phyloP scores from a whole-genome alignment of 768 basidiomycete genomes.

The Mycena belliarum region DNA sequence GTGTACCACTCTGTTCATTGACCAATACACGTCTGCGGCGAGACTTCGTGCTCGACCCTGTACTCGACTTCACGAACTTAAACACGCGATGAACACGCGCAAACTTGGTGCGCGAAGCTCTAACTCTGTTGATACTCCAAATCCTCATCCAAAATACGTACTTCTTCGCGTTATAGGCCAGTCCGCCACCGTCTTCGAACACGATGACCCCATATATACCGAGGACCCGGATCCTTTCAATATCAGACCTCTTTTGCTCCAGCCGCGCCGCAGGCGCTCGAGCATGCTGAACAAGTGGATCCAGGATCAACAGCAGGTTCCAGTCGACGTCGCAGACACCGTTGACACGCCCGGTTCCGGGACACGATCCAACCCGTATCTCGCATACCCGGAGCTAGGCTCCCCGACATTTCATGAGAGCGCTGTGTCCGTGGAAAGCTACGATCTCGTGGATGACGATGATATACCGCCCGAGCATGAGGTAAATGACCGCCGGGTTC shows the following conservation, averaged over 20 bases:
- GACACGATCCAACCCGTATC: slow-evolving; percentile 37
- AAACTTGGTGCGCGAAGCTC: slow-evolving; percentile 23
- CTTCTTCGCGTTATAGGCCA: slow-evolving; percentile 22
- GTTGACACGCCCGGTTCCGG: slow-evolving; percentile 22
- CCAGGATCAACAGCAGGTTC: slow-evolving; percentile 42
- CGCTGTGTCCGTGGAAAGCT: slow-evolving; percentile 41
- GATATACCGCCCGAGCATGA: slow-evolving; percentile 42
- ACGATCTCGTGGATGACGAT: slow-evolving; percentile 52
- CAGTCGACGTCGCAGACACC: slow-evolving; percentile 16
- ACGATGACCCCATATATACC: slow-evolving; percentile 49
- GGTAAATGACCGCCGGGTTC: slow-evolving; percentile 21
- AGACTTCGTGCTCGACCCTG: slow-evolving; percentile 8
- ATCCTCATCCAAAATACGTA: slow-evolving; percentile 17
- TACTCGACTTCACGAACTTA: slow-evolving; percentile 15
- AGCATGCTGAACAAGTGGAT: slow-evolving; percentile 59
- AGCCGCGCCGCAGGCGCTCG: slow-evolving; percentile 43
- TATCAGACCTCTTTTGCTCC: slow-evolving; percentile 35
- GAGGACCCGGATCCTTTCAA: slow-evolving; percentile 57
- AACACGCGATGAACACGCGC: slow-evolving; percentile 22
- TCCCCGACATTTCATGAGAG: slow-evolving; percentile 22
- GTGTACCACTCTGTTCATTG: slow-evolving; percentile 18
- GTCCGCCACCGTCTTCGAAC: slow-evolving; percentile 21
- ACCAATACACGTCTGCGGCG: slow-evolving; percentile 17
- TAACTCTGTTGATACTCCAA: slow-evolving; percentile 15
- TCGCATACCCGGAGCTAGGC: slow-evolving; percentile 44